phyloP scores from a whole-genome alignment of 192 early-diverging fungal genomes.

The Backusella tuberculispora region DNA sequence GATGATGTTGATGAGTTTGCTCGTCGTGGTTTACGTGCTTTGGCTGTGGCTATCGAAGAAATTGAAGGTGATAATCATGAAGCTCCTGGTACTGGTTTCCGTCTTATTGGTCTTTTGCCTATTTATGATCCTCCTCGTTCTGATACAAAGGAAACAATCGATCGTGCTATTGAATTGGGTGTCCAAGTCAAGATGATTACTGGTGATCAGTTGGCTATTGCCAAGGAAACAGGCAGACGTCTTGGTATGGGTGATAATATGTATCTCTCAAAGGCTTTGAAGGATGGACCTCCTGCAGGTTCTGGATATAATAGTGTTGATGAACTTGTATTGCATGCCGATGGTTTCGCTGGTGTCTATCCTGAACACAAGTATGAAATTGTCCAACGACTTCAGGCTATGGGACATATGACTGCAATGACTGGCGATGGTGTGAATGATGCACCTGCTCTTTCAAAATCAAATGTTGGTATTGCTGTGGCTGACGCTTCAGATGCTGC shows the following conservation, averaged over 20 bases:
- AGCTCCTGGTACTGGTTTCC: conserved; percentile 67
- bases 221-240: conserved; percentile 78
- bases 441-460: conserved; percentile 71
- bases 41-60: conserved; percentile 67
- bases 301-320: conserved; percentile 59
- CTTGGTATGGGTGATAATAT: conserved; percentile 76
- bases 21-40: conserved; percentile 69
- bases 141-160: conserved; percentile 82
- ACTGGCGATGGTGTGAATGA: conserved; percentile 79
- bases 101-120: conserved; percentile 71
- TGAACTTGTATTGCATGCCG: conserved; percentile 63
- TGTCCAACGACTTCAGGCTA: conserved; percentile 65
- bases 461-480: conserved; percentile 77
- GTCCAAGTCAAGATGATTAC: conserved; percentile 95
- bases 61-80: conserved; percentile 62
- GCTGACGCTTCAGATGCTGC: conserved; percentile 78
- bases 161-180: conserved; percentile 72
- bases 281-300: conserved; percentile 65
- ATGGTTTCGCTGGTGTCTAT: conserved; percentile 70
- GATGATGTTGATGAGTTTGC: conserved; percentile 73
- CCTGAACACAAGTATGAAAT: conserved; percentile 76
- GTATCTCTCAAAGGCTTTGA: conserved; percentile 66
- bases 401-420: conserved; percentile 77
- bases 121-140: conserved; percentile 80
- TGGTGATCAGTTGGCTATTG: conserved; percentile 89